These are phyloP conservation scores for Leishmania tarentolae DNA, from an alignment of 208 protist genomes.

Conservation along the genomic window DNA sequence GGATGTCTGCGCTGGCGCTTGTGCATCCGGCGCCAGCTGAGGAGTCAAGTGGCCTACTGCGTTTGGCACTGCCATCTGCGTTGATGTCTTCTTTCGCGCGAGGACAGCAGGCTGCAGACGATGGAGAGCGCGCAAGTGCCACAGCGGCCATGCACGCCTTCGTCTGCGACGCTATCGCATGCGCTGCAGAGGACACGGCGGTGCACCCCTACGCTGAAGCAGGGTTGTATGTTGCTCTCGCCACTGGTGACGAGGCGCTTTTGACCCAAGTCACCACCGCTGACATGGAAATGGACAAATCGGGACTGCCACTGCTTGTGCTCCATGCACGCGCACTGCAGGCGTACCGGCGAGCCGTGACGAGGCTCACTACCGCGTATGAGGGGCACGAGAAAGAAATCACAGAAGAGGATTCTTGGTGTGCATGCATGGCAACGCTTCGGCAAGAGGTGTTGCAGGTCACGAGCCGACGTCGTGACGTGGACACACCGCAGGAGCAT, in stretches of 20 bases:
- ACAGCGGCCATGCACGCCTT: neutral
- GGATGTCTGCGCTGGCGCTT: constrained; percentile 4
- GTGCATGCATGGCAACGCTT: constrained; percentile 3
- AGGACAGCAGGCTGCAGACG: neutral
- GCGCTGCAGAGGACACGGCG: neutral
- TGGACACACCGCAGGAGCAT: neutral
- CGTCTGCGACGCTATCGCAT: neutral
- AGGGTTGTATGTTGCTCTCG: constrained; percentile 20
- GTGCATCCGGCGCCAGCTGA: neutral
- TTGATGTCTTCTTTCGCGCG: neutral
- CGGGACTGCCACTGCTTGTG: neutral
- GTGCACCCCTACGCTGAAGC: constrained; percentile 21
- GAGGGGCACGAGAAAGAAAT: neutral
- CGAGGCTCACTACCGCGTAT: neutral
- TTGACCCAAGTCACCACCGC: constrained; percentile 7
- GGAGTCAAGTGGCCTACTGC: neutral
- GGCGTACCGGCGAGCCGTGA: constrained; percentile 4
- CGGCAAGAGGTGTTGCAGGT: neutral
- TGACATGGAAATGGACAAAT: constrained; percentile 1
- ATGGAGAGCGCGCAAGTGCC: neutral
- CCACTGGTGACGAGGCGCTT: constrained; percentile 17
- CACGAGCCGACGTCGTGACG: neutral
- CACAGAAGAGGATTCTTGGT: constrained; percentile 10
- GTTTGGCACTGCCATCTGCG: constrained; percentile 1
- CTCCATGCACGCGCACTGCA: constrained; percentile 3